phyloP scores from a whole-genome alignment of 352 stramenopile species.

The Blastocystis sp. region DNA sequence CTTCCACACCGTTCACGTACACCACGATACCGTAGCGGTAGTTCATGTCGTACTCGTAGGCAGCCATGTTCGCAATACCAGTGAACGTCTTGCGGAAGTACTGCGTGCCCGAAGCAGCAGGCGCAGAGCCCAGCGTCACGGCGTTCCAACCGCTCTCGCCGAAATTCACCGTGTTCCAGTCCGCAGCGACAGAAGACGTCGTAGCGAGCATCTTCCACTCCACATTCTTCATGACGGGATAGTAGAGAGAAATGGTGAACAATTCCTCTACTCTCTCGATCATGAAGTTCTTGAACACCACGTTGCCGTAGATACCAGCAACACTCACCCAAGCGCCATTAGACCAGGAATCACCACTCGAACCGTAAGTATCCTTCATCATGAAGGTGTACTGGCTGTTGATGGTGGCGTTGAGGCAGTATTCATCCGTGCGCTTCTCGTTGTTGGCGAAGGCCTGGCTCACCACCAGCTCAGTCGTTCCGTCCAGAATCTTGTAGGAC shows the following conservation, averaged over 20 bases:
- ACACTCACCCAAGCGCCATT: constrained; percentile 22
- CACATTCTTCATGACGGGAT: neutral
- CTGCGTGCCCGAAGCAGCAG: neutral
- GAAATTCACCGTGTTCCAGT: neutral
- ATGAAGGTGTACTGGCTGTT: neutral
- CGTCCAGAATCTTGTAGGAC: neutral
- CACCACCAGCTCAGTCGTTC: too few relatives aligned
- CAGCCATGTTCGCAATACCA: neutral
- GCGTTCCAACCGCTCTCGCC: neutral
- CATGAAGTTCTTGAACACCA: constrained; percentile 26
- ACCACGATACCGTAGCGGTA: constrained; percentile 31
- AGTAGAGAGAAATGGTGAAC: constrained; percentile 34
- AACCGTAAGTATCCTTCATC: constrained; percentile 4
- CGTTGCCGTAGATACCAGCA: constrained; percentile 18
- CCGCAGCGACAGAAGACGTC: neutral
- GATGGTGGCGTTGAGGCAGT: neutral
- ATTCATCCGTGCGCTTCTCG: neutral
- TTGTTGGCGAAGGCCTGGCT: too few relatives aligned
- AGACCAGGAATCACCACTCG: constrained; percentile 7
- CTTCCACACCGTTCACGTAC: constrained; percentile 44
- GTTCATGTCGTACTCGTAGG: neutral
- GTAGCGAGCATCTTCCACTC: constrained; percentile 4
- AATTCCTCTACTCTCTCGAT: neutral
- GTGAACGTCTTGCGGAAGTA: constrained; percentile 23
- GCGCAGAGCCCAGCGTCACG: neutral